phyloP scores from a whole-genome alignment of 2,329 filamentous ascomycete genomes.

The Cryoendolithus antarcticus region DNA sequence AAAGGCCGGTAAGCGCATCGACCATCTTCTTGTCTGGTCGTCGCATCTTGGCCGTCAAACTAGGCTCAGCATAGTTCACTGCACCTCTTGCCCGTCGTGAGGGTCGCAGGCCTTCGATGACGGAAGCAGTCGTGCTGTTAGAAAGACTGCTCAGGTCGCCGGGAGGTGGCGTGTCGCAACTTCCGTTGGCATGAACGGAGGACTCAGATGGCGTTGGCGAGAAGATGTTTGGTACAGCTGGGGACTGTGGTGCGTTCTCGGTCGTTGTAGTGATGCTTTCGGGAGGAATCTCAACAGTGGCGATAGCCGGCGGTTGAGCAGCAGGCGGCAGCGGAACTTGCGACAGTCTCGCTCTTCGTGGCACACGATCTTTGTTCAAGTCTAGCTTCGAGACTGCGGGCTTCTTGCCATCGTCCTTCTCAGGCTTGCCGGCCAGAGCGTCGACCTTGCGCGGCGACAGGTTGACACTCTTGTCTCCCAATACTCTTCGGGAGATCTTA shows the following conservation, averaged over 20 bases:
- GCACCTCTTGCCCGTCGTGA: slow-evolving; percentile 33
- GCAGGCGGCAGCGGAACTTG: slow-evolving; percentile 11
- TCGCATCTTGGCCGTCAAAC: slow-evolving; percentile 37
- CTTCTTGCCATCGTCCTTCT: slow-evolving; percentile 11
- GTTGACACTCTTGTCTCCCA: slow-evolving; percentile 31
- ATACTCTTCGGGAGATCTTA: slow-evolving; percentile 17
- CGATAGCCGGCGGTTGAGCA: slow-evolving; percentile 9
- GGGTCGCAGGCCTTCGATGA: slow-evolving; percentile 22
- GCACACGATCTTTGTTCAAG: slow-evolving; percentile 12
- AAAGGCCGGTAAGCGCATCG: slow-evolving; percentile 29
- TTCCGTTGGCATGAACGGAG: slow-evolving; percentile 17
- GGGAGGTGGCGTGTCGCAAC: slow-evolving; percentile 31
- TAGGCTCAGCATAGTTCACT: slow-evolving; percentile 39
- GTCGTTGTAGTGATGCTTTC: not conserved
- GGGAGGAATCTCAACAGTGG: slow-evolving; percentile 10
- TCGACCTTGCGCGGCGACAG: slow-evolving; percentile 20
- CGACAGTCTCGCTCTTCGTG: slow-evolving; percentile 12
- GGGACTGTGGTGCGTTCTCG: slow-evolving; percentile 16
- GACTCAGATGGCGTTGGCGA: slow-evolving; percentile 34
- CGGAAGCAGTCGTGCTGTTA: slow-evolving; percentile 15
- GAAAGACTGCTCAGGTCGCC: slow-evolving; percentile 20
- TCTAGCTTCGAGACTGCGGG: slow-evolving; percentile 6
- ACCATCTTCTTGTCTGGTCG: slow-evolving; percentile 34
- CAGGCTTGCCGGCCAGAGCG: slow-evolving; percentile 5
- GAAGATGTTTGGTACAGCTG: slow-evolving; percentile 24